Base-by-base conservation (phyloP, 2,329 filamentous ascomycete species). In the Raffaelea arxii region DNA sequence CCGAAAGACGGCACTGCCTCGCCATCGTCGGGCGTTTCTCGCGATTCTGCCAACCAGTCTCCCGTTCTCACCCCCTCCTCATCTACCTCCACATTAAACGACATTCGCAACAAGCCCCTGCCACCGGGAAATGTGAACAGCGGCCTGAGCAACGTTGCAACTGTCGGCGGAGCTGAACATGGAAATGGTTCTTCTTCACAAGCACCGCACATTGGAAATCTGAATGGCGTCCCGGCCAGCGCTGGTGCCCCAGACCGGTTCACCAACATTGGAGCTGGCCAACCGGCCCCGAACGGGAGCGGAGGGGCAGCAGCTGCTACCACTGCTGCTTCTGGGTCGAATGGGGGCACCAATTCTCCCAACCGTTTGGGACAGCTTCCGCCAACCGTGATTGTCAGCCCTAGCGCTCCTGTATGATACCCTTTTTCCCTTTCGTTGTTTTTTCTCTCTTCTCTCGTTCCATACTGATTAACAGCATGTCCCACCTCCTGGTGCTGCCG, bases 331-430 rank as follows among this genome's bases (percentile, higher is more conserved):
- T n/a, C n/a, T n/a, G n/a, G n/a, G n/a, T n/a, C n/a, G n/a, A n/a
- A n/a, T n/a, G 32, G 32, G 19, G 74, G 77, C 55, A 64, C 66
- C 48, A 75, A 69, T 53, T 84, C 82, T 35, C 78, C 83, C 27
- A 76, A 72, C 56, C 75, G 84, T 59, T 72, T 78, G 56, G 77
- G 77, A 25, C 68, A 73, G 50, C 72, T 88, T 49, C 83, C 87
- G 39, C 91, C 91, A 21, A 94, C 87, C 59, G 90, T 97, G 50
- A 80, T 96, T 55, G 92, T 97, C 65, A 96, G 89, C 65, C 90
- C 90, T 46, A 97, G 91, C 61, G 86, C 87, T 64, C 89, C 90
- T 56, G 87, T 92, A 76, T 73, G 84, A 70, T 51, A 43, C 49
- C 43, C 48, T 44, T 47, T 42, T 39, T 50, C 44, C 49, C 44